Evolutionary conservation across 768 basidiomycete species (phyloP).

Genomic region (Phallus indusiatus): DNA sequence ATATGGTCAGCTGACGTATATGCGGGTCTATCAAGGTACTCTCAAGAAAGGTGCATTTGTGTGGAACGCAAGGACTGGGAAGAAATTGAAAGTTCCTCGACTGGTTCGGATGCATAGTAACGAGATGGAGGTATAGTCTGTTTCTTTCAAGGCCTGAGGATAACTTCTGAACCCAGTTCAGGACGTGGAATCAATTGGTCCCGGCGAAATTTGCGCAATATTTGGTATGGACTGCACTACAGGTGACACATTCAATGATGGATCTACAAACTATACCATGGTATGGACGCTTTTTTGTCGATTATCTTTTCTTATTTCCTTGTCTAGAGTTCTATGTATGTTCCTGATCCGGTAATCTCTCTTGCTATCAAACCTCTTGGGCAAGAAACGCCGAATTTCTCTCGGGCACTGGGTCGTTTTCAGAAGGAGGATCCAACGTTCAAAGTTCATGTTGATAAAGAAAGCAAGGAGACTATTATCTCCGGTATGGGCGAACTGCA

Average conservation of each 20-base stretch:
- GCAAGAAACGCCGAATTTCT: slow-evolving; percentile 92
- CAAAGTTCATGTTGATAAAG: slow-evolving; percentile 89
- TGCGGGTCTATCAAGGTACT: slow-evolving; percentile 94
- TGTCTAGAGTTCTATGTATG: slow-evolving; percentile 91
- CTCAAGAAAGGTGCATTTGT: slow-evolving; percentile 80
- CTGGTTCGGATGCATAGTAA: slow-evolving; percentile 97
- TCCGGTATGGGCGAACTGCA: slow-evolving; percentile 99
- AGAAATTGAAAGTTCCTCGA: slow-evolving; percentile 93
- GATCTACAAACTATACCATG: slow-evolving; percentile 87
- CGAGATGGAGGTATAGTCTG: slow-evolving; percentile 82
- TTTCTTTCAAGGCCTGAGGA: neutral
- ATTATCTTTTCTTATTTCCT: neutral
- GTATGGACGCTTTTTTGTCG: slow-evolving; percentile 31
- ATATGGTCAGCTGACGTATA: slow-evolving; percentile 96
- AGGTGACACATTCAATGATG: slow-evolving; percentile 96
- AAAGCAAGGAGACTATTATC: slow-evolving; percentile 98
- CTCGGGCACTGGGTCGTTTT: slow-evolving; percentile 93
- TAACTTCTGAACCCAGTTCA: slow-evolving; percentile 20
- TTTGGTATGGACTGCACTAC: slow-evolving; percentile 98
- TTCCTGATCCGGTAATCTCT: slow-evolving; percentile 97
- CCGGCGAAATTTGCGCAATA: slow-evolving; percentile 98
- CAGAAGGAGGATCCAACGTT: slow-evolving; percentile 99
- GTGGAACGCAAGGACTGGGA: slow-evolving; percentile 89
- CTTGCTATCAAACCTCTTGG: slow-evolving; percentile 88
- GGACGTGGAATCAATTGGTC: slow-evolving; percentile 90